Base-by-base conservation (phyloP, 1,139 yeast species). In the Candida tunisiensis region DNA sequence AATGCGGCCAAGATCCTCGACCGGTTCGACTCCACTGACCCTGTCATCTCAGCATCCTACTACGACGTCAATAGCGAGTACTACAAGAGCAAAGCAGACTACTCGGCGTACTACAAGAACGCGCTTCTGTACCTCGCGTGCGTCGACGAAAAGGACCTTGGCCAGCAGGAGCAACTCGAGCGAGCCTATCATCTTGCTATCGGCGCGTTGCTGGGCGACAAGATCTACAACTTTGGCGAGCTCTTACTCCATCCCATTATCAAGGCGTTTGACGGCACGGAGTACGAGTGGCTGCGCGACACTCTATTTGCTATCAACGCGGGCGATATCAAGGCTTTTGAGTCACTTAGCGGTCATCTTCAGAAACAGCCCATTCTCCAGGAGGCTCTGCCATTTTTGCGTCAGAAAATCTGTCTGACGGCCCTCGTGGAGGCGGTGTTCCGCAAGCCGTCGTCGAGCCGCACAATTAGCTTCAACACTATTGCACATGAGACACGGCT, bases 211-310 rank as follows among this genome's bases (percentile, higher is more conserved):
- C 61, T 88, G 40, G 98, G 96, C 25, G 93, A 83, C 45, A 74
- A 71, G 47, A 79, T 88, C 40, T 91, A 83, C 60, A 88, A 85
- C 55, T 88, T 88, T 53, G 98, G 98, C 28, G 98, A 91, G 54
- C 67, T 88, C 38, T 65, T 88, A 34, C 69, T 83, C 47, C 96
- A 88, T 49, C 94, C 92, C 28, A 73, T 85, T 30, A 65, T 88
- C 49, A 52, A 62, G 28, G 58, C 65, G 25, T 61, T 78, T 29
- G 51, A 63, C 24, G 58, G 58, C 31, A 55, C 67, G 23, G 61
- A 62, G 28, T 73, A 70, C 46, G 53, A 58, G 29, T 85, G 95
- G 94, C 57, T 91, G 33, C 69, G 72, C 36, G 65, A 74, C 29
- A 57, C 85, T 38, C 60, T 88, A 31, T 61, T 68, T 32, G 63